phyloP scores from a whole-genome alignment of 164 flowering plant genomes.

The Houttuynia cordata region DNA sequence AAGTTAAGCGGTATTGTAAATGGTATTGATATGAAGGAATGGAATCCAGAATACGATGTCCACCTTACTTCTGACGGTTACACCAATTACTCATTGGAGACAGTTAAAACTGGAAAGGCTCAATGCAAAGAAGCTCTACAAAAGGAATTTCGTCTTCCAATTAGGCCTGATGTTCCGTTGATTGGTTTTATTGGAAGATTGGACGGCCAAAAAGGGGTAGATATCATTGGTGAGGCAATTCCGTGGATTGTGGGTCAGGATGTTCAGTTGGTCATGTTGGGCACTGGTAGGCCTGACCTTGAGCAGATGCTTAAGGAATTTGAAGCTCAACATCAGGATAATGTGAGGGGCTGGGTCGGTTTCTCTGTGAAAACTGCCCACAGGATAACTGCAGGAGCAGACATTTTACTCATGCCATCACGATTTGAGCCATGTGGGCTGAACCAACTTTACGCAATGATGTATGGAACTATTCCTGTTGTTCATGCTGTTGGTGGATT shows the following conservation, averaged over 20 bases:
- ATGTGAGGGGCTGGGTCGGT: constrained; percentile 88
- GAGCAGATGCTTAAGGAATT: constrained; percentile 67
- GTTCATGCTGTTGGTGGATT: constrained; percentile 97
- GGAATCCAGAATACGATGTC: constrained; percentile 65
- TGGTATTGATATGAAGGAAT: constrained; percentile 78
- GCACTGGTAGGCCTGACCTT: constrained; percentile 69
- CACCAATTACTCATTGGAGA: constrained; percentile 67
- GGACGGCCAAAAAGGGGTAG: constrained; percentile 93
- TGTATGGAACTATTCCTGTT: constrained; percentile 85
- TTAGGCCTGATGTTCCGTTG: constrained; percentile 55
- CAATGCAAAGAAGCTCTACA: constrained; percentile 88
- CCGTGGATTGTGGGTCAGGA: constrained; percentile 89
- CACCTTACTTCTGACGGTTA: constrained; percentile 80
- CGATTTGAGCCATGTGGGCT: constrained; percentile 96
- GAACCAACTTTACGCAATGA: constrained; percentile 94
- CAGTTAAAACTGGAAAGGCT: constrained; percentile 61
- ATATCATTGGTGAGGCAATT: constrained; percentile 77
- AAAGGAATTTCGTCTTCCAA: constrained; percentile 78
- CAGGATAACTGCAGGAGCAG: constrained; percentile 90
- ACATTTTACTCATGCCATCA: constrained; percentile 89
- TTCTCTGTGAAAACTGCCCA: constrained; percentile 82
- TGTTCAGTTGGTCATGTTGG: constrained; percentile 81
- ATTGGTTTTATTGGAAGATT: constrained; percentile 91
- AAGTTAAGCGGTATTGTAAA: constrained; percentile 85
- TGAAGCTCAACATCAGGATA: constrained; percentile 50